Evolutionary conservation across 371 early-diverging fungal species (phyloP), one percentile per base, ranked within the genome.

Genomic region (Mortierella polycephala): DNA sequence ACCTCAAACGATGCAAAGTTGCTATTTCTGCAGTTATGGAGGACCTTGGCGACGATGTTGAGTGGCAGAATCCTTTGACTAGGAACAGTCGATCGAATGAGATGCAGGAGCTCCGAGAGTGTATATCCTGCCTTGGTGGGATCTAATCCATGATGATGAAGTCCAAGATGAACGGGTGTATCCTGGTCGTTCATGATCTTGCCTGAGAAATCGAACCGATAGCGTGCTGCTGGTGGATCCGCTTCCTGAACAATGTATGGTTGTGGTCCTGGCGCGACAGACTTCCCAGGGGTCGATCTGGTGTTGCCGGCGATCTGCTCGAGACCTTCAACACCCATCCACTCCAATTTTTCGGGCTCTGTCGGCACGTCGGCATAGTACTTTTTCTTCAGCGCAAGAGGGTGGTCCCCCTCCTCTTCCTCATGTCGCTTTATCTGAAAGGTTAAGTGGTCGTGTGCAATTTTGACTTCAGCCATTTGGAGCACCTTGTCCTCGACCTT

Each of bases 111-210:
- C 81, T 97, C 97, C 0, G 90, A 87, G 1, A 96, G 73, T 0
- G 96, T 94, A 81, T 97, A 97, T 7, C 96, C 96, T 12, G 97
- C 90, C 62, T 87, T 85, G 2, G 90, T 90, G 5, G 96, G 94
- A 37, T 93, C 89, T 21, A 91, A 90, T 7, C 96, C 96, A 70
- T 97, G 97, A 73, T 97, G 96, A 82, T 96, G 95, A 7, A 97
- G 83, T 4, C 94, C 96, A 1, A 82, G 72, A 64, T 91, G 85
- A 0, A 83, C 71, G 3, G 95, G 92, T 2, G 91, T 75, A 2
- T 90, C 85, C 1, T 82, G 82, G 12, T 85, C 86, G 8, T 49
- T 21, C n/a, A 95, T 67, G 1, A 91, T 77, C 18, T 81, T 71
- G 14, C 96, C 97, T 42, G 89, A 81, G 45, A 96, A 92, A 63